Conservation (phyloP, 73 alveolate genomes). For the Paraurostyla sp. region DNA sequence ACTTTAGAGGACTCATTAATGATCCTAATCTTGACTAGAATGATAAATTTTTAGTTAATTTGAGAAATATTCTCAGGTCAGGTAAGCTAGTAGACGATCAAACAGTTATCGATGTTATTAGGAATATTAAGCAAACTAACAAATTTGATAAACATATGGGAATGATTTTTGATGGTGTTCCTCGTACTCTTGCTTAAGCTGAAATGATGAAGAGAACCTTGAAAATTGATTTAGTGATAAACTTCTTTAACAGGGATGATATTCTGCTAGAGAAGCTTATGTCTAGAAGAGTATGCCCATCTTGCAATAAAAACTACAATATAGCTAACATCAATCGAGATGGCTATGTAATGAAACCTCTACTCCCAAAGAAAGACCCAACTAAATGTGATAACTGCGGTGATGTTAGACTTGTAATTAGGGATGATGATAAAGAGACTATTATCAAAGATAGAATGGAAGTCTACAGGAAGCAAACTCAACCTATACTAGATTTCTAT, state of each 20-base stretch:
- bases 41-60: background rate
- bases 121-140: constrained; percentile 4
- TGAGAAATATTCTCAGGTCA: constrained; percentile 20
- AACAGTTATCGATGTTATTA: constrained; percentile 30
- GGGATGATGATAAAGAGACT: constrained; percentile 66
- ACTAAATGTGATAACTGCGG: constrained; percentile 64
- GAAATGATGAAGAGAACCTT: background rate
- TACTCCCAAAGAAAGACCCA: constrained; percentile 46
- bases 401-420: constrained; percentile 1
- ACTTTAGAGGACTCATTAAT: constrained; percentile 50
- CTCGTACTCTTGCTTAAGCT: constrained; percentile 63
- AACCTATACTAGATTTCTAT: constrained; percentile 54
- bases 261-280: constrained; percentile 40
- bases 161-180: constrained; percentile 62
- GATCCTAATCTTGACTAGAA: background rate
- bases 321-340: constrained; percentile 37
- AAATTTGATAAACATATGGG: constrained; percentile 27
- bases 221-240: constrained; percentile 48
- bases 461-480: constrained; percentile 36
- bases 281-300: constrained; percentile 63
- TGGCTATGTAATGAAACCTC: constrained; percentile 55
- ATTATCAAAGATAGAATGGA: constrained; percentile 50
- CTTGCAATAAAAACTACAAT: constrained; percentile 49
- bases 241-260: constrained; percentile 56
- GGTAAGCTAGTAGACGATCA: constrained; percentile 65